A percentile compares a stretch with the other conserved stretches of the same genome.
phyloP scores from a whole-genome alignment of 164 flowering plant species.

The Tetrastigma voinierianum region DNA sequence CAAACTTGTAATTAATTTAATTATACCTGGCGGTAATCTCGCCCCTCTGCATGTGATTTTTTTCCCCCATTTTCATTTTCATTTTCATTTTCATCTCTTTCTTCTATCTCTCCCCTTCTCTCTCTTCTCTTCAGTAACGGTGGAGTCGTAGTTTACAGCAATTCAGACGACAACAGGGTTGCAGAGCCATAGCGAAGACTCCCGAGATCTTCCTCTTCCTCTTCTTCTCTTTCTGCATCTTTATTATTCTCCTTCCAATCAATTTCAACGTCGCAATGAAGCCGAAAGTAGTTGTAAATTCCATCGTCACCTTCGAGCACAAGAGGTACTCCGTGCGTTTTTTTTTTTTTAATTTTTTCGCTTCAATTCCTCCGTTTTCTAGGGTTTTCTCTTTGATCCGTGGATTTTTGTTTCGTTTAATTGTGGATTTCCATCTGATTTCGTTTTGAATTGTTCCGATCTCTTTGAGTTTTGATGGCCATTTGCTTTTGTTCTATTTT shows the following conservation, averaged over 20 bases:
- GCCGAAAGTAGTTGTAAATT: conserved; percentile 36
- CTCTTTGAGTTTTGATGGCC: not conserved
- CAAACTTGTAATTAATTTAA: no score
- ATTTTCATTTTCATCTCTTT: no score
- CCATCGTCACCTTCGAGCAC: conserved; percentile 59
- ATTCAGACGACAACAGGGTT: conserved; percentile 9
- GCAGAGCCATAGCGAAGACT: conserved; percentile 16
- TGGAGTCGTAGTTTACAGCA: no score
- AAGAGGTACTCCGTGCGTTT: conserved; percentile 44
- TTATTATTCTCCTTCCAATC: conserved; percentile 6
- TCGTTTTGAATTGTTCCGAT: not conserved
- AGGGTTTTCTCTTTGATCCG: not conserved
- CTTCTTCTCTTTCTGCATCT: not conserved
- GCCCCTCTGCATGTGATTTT: no score
- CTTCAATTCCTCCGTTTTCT: not conserved
- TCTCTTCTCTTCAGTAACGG: no score
- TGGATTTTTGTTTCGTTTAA: no score
- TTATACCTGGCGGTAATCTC: no score
- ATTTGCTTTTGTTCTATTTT: not conserved
- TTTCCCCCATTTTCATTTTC: no score
- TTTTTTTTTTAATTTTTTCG: no score
- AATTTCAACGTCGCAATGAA: conserved; percentile 28
- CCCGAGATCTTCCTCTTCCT: no score
- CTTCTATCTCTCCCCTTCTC: no score
- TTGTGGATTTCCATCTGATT: no score